These are phyloP conservation scores for Lenwebbia sp. DNA, from an alignment of 345 rosid genomes.

Conservation along the genomic window DNA sequence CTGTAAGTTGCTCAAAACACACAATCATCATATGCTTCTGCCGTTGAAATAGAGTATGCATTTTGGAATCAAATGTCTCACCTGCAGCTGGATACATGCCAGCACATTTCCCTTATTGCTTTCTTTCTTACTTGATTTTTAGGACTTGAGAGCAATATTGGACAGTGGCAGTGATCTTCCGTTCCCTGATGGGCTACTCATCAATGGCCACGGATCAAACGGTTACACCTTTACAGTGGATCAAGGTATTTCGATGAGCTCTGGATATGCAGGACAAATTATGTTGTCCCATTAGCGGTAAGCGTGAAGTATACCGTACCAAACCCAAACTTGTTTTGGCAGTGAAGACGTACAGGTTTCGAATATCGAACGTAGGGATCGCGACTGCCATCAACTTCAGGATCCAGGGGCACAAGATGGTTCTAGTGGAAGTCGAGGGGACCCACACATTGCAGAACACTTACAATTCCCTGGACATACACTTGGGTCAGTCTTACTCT, in stretches of 20 bases:
- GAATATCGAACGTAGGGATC: constrained; percentile 71
- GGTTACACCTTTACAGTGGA: constrained; percentile 41
- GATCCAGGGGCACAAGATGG: constrained; percentile 74
- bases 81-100: background rate
- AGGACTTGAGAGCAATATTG: constrained; percentile 51
- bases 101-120: background rate
- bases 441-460: constrained; percentile 61
- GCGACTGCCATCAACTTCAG: constrained; percentile 61
- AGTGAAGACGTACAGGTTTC: constrained; percentile 65
- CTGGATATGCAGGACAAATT: background rate
- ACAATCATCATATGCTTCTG: background rate
- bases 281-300: background rate
- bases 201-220: constrained; percentile 53
- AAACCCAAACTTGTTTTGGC: background rate
- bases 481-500: constrained; percentile 65
- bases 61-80: background rate
- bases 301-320: background rate
- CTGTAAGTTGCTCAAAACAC: constrained; percentile 17
- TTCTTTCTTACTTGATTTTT: background rate
- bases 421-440: constrained; percentile 74
- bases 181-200: constrained; percentile 52
- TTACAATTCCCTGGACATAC: constrained; percentile 56
- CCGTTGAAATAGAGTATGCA: background rate
- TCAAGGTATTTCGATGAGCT: constrained; percentile 30
- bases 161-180: constrained; percentile 49